A percentile compares a stretch with the other conserved stretches of the same genome.
Evolutionary conservation across 1,139 yeast species (phyloP).

Genomic region (Suhomyces yuchorum): DNA sequence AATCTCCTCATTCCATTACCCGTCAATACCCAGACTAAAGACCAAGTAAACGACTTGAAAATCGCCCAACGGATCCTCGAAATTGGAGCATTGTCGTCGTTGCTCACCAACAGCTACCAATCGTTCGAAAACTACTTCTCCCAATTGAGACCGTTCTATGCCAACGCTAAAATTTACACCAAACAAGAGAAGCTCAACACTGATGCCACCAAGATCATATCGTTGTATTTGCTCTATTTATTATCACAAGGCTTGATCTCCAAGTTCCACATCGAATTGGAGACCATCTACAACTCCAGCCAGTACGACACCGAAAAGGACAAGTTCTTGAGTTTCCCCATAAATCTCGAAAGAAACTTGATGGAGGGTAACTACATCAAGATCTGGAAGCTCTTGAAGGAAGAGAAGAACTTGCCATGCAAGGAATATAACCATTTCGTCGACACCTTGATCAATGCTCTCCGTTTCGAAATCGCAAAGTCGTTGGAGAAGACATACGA

Average conservation of each 20-base stretch:
- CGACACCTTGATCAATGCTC: conserved; percentile 68
- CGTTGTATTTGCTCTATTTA: conserved; percentile 73
- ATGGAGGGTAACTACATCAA: conserved; percentile 97
- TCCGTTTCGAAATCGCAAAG: conserved; percentile 84
- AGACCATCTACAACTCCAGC: conserved; percentile 58
- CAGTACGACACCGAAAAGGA: conserved; percentile 49
- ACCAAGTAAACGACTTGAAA: conserved; percentile 63
- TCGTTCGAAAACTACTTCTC: conserved; percentile 72
- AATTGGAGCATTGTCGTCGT: conserved; percentile 79
- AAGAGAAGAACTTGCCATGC: conserved; percentile 54
- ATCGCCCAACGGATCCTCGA: conserved; percentile 84
- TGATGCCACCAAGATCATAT: conserved; percentile 70
- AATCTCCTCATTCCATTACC: conserved; percentile 73
- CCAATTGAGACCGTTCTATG: conserved; percentile 78
- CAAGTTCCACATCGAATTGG: conserved; percentile 87
- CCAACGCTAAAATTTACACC: conserved; percentile 47
- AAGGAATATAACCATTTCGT: conserved; percentile 62
- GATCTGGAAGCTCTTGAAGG: conserved; percentile 77
- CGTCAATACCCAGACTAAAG: conserved; percentile 38
- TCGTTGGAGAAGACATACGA: conserved; percentile 81
- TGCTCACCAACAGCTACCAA: conserved; percentile 62
- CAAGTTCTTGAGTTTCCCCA: conserved; percentile 75
- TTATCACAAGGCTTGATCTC: conserved; percentile 84
- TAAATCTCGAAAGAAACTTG: conserved; percentile 85
- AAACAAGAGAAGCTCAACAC: conserved; percentile 53